phyloP scores from a whole-genome alignment of 805 yeast genomes.

The Wickerhamiella domercqiae region DNA sequence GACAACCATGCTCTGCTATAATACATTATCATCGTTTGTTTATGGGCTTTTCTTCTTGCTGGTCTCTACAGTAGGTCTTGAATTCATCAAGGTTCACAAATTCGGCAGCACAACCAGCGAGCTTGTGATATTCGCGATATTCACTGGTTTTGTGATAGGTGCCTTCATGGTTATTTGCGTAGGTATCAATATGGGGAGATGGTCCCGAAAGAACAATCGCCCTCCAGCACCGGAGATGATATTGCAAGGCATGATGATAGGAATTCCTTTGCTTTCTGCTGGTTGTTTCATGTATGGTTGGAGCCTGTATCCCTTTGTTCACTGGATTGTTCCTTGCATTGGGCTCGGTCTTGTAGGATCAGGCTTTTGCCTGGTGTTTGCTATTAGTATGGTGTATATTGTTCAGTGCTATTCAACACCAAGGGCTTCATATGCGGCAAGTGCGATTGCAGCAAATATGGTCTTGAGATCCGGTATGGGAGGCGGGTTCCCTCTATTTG shows the following conservation, averaged over 20 bases:
- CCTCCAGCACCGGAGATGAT: conserved; percentile 43
- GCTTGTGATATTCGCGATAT: conserved; percentile 15
- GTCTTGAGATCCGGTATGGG: conserved; percentile 55
- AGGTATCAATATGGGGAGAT: conserved; percentile 15
- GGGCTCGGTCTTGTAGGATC: conserved; percentile 51
- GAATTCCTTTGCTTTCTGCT: conserved; percentile 31
- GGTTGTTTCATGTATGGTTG: conserved; percentile 48
- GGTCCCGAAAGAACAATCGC: conserved; percentile 24
- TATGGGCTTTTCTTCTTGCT: conserved; percentile 18
- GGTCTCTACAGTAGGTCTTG: conserved; percentile 27
- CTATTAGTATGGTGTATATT: conserved; percentile 55
- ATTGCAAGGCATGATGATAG: conserved; percentile 34
- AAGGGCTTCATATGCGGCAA: conserved; percentile 58
- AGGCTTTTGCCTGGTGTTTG: conserved; percentile 53
- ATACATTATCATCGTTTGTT: not conserved
- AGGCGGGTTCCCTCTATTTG: conserved; percentile 59
- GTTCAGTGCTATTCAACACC: conserved; percentile 61
- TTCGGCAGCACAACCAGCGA: conserved; percentile 25
- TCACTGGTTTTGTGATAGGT: conserved; percentile 20
- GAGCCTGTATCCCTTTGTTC: conserved; percentile 43
- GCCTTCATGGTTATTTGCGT: conserved; percentile 21
- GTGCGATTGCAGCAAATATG: conserved; percentile 63
- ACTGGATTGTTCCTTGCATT: conserved; percentile 68
- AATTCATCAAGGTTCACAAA: conserved; percentile 18
- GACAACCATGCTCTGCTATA: not conserved